Evolutionary conservation across 352 stramenopile genomes (phyloP).

Genomic region (Pythium insidiosum): DNA sequence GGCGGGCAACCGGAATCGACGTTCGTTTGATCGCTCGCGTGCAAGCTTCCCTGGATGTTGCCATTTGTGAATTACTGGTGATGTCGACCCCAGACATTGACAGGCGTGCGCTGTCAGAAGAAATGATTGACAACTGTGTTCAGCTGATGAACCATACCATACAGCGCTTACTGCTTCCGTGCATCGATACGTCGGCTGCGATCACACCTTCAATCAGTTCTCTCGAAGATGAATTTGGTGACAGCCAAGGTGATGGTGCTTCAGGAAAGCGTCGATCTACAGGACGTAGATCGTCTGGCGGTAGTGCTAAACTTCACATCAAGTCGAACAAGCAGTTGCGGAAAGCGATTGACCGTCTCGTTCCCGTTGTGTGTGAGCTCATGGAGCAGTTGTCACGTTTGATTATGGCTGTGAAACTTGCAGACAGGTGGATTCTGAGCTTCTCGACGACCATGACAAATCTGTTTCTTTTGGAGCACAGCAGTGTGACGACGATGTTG

Average conservation of each 20-base stretch:
- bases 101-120: slow-evolving; percentile 62
- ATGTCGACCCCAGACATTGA: slow-evolving; percentile 68
- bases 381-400: slow-evolving; percentile 61
- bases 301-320: slow-evolving; percentile 19
- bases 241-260: too few species aligned
- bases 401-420: slow-evolving; percentile 56
- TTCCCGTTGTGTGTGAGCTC: slow-evolving; percentile 62
- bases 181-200: slow-evolving; percentile 50
- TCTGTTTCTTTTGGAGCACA: slow-evolving; percentile 66
- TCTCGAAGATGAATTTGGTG: not conserved
- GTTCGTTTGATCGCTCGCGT: slow-evolving; percentile 23
- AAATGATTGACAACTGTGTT: slow-evolving; percentile 78
- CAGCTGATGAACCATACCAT: slow-evolving; percentile 52
- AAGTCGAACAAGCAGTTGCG: slow-evolving; percentile 38
- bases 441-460: slow-evolving; percentile 64
- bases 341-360: slow-evolving; percentile 44
- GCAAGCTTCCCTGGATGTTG: slow-evolving; percentile 47
- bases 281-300: not conserved
- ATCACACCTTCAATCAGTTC: slow-evolving; percentile 12
- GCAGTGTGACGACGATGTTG: slow-evolving; percentile 39
- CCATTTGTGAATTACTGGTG: slow-evolving; percentile 63
- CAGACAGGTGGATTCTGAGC: slow-evolving; percentile 65
- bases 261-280: too few species aligned
- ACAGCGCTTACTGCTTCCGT: slow-evolving; percentile 51
- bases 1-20: slow-evolving; percentile 24